These are phyloP conservation scores for Neurospora pannonica DNA, from an alignment of 495 filamentous ascomycete genomes.

Conservation along the genomic window DNA sequence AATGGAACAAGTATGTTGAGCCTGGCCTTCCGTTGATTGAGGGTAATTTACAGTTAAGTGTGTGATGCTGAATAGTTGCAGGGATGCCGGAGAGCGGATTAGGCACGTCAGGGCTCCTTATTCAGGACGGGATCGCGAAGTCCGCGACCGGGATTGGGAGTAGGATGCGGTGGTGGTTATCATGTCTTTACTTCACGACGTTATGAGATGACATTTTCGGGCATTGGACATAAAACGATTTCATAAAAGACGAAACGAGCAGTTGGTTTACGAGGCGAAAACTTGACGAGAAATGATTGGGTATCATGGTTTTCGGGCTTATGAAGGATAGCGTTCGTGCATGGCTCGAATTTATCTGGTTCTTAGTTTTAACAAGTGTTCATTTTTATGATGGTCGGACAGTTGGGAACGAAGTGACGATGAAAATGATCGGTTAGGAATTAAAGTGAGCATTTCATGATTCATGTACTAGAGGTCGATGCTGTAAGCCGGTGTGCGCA, in stretches of 20 bases:
- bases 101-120: neutral
- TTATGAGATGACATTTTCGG: neutral
- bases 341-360: neutral
- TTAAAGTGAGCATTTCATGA: neutral
- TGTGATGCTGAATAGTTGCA: neutral
- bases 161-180: neutral
- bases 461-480: neutral
- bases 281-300: neutral
- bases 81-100: neutral
- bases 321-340: neutral
- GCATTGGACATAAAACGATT: neutral
- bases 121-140: neutral
- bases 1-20: conserved; percentile 41
- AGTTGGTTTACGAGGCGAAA: neutral
- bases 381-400: neutral
- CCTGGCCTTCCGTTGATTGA: conserved; percentile 21
- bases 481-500: neutral
- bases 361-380: neutral
- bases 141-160: neutral
- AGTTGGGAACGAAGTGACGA: neutral
- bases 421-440: neutral
- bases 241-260: neutral
- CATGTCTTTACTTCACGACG: neutral
- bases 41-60: neutral
- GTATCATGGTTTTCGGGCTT: neutral